A percentile compares a stretch with the other conserved stretches of the same genome.
Conservation (phyloP, 2,329 filamentous ascomycete species). For the Fusarium sp. region DNA sequence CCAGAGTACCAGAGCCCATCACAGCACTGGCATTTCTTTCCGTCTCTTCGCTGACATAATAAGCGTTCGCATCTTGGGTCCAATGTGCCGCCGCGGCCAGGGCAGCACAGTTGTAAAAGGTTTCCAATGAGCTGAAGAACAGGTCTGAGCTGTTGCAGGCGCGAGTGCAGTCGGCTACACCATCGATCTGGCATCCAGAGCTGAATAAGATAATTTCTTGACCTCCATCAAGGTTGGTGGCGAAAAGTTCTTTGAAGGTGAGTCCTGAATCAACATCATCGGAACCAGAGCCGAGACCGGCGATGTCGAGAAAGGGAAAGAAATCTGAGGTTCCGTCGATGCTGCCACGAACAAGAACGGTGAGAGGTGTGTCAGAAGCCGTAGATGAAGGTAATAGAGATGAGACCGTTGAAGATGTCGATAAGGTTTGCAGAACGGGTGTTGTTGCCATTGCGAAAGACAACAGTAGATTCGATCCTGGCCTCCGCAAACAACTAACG, state of each 20-base stretch:
- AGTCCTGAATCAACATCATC: constrained; percentile 45
- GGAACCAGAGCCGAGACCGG: constrained; percentile 44
- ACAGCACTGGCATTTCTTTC: constrained; percentile 52
- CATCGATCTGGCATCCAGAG: constrained; percentile 49
- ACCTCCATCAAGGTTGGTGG: constrained; percentile 49
- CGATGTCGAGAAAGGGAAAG: constrained; percentile 53
- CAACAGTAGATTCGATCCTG: not conserved
- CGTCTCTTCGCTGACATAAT: constrained; percentile 49
- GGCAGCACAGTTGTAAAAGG: constrained; percentile 55
- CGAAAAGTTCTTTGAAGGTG: constrained; percentile 51
- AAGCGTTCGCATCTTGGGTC: constrained; percentile 46
- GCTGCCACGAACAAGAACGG: constrained; percentile 45
- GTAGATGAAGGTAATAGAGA: constrained; percentile 17
- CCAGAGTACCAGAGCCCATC: constrained; percentile 50
- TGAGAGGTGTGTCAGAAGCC: constrained; percentile 43
- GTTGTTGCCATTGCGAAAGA: constrained; percentile 31
- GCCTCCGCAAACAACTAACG: constrained; percentile 22
- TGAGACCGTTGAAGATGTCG: constrained; percentile 17
- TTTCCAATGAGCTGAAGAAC: constrained; percentile 52
- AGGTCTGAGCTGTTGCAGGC: constrained; percentile 48
- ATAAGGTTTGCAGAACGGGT: constrained; percentile 23
- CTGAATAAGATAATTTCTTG: constrained; percentile 49
- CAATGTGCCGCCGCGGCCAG: constrained; percentile 51
- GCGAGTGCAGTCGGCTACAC: constrained; percentile 47
- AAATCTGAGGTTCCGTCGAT: constrained; percentile 52